Evolutionary conservation across 768 basidiomycete species (phyloP).

Genomic region (Lactarius deliciosus): DNA sequence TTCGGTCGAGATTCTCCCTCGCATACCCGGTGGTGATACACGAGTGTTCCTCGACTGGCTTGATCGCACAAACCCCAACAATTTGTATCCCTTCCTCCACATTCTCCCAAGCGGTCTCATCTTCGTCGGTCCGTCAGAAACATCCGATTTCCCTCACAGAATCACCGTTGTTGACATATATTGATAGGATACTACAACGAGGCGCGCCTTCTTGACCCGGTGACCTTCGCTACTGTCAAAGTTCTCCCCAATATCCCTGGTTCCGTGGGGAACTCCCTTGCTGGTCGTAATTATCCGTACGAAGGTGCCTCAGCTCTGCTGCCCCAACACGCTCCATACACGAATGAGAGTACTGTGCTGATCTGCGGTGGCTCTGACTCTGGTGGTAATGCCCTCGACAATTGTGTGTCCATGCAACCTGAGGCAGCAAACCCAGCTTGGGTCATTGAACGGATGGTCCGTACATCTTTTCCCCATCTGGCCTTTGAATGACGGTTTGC

Average conservation of each 20-base stretch:
- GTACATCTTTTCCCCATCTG: constrained; percentile 28
- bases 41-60: constrained; percentile 63
- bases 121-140: constrained; percentile 59
- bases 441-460: constrained; percentile 77
- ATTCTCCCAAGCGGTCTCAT: constrained; percentile 67
- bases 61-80: constrained; percentile 71
- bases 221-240: constrained; percentile 58
- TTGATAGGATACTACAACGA: constrained; percentile 72
- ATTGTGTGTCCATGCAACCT: constrained; percentile 68
- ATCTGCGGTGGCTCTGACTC: constrained; percentile 75
- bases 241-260: constrained; percentile 73
- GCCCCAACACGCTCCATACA: constrained; percentile 72
- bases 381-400: constrained; percentile 56
- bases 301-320: constrained; percentile 69
- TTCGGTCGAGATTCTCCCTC: constrained; percentile 70
- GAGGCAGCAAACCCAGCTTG: constrained; percentile 62
- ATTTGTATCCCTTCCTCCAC: constrained; percentile 75
- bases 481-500: background rate
- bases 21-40: constrained; percentile 61
- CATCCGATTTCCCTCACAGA: background rate
- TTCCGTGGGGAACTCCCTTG: constrained; percentile 67
- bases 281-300: constrained; percentile 75
- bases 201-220: constrained; percentile 69
- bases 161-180: background rate
- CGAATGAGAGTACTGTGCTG: constrained; percentile 63